A percentile compares a stretch with the other conserved stretches of the same genome.
Evolutionary conservation across 148 eudicot species (phyloP).

Genomic region (Dysphania ambrosioides): DNA sequence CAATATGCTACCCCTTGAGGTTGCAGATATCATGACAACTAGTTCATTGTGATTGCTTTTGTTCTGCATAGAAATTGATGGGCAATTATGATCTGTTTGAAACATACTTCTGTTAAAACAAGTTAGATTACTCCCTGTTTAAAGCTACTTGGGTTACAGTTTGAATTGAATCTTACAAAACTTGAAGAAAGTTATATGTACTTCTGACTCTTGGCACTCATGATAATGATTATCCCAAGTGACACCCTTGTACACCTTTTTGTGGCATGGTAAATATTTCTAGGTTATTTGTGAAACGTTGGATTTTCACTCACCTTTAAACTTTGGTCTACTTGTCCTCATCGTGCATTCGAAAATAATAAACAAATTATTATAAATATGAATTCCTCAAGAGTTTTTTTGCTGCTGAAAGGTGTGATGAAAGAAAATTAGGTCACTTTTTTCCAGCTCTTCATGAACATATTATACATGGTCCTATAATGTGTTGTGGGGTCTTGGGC

Average conservation of each 20-base stretch:
- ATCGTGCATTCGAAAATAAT: too few relatives aligned
- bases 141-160: neutral
- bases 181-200: too few relatives aligned
- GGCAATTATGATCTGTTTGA: neutral
- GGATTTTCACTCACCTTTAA: neutral
- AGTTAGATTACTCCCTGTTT: neutral
- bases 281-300: neutral
- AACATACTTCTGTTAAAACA: neutral
- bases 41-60: neutral
- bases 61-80: neutral
- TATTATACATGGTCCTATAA: too few relatives aligned
- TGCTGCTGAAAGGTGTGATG: too few relatives aligned
- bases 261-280: neutral
- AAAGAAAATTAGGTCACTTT: too few relatives aligned
- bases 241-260: neutral
- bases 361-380: too few relatives aligned
- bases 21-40: neutral
- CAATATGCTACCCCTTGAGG: neutral
- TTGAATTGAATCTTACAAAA: neutral
- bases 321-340: too few relatives aligned
- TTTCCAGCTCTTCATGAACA: too few relatives aligned
- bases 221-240: neutral
- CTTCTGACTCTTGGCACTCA: neutral
- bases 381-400: too few relatives aligned
- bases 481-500: too few relatives aligned